Conservation (phyloP, 305 asterid genomes). For the Solanum hybrid region DNA sequence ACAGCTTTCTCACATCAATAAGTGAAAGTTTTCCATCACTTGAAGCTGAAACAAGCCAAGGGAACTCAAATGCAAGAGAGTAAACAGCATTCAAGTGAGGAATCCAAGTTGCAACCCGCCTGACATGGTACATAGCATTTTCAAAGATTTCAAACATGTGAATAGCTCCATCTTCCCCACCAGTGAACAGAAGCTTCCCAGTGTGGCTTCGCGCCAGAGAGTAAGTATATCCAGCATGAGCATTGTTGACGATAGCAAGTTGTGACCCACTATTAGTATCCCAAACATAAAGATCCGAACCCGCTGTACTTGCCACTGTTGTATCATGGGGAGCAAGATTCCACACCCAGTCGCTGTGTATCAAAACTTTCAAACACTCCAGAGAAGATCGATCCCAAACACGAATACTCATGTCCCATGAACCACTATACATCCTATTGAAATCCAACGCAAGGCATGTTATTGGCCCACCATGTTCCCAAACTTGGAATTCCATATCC, state of each 20-base stretch:
- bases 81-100: slow-evolving; percentile 72
- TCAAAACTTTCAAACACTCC: slow-evolving; percentile 60
- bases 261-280: slow-evolving; percentile 42
- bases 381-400: slow-evolving; percentile 68
- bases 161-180: slow-evolving; percentile 90
- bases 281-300: slow-evolving; percentile 73
- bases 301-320: slow-evolving; percentile 72
- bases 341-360: slow-evolving; percentile 94
- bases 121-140: slow-evolving; percentile 20
- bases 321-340: slow-evolving; percentile 73
- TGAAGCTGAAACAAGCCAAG: slow-evolving; percentile 94
- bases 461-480: slow-evolving; percentile 89
- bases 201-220: slow-evolving; percentile 80
- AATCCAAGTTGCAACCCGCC: slow-evolving; percentile 65
- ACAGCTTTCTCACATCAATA: slow-evolving; percentile 72
- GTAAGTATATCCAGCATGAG: slow-evolving; percentile 52
- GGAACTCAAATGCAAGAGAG: slow-evolving; percentile 90
- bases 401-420: slow-evolving; percentile 94
- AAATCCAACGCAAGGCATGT: slow-evolving; percentile 82
- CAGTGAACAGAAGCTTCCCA: slow-evolving; percentile 75
- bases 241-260: slow-evolving; percentile 29
- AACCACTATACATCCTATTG: slow-evolving; percentile 74
- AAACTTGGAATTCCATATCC: slow-evolving; percentile 55
- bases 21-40: slow-evolving; percentile 84
- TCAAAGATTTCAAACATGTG: slow-evolving; percentile 70